Evolutionary conservation across 2,329 filamentous ascomycete genomes (phyloP), one percentile per base, ranked within the genome.

Genomic region (Trichoderma koningii): DNA sequence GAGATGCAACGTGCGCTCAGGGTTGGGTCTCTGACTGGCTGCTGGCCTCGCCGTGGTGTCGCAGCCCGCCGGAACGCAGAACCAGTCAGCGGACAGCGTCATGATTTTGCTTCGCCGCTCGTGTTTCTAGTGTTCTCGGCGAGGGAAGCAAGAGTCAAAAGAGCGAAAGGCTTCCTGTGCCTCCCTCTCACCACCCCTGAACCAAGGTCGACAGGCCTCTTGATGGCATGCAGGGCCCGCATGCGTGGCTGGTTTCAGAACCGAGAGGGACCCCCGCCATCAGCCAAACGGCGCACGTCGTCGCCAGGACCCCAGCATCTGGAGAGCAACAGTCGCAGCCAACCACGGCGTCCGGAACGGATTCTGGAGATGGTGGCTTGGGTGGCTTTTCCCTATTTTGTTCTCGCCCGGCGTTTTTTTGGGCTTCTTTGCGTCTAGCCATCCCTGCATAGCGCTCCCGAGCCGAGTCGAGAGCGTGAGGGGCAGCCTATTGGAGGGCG

Each of bases 161-260:
- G 38, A 6, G 42, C 23, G 21, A 42, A 14, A n/a, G n/a, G 52
- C 19, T 23, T 23, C 34, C 14, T 38, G 34, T 38, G 34, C 34
- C 34, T 38, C 34, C 34, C 34, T 38, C 34, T 38, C 34, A 38
- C 34, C 19, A 45, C 63, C 63, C 64, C 64, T 66, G 64, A 63
- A 55, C 64, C 51, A 66, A 48, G 59, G 34, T 10, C 34, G 34
- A 14, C 34, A 38, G 34, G 34, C 34, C 34, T 38, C 48, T 55
- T 10, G 41, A 63, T 63, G 59, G 59, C 50, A 66, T 63, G 64
- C 64, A 66, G 48, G 63, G 56, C 50, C 56, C 47, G 42, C 56
- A 34, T 19, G 23, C 23, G 52, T 64, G 59, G 57, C 64, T 66
- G 60, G 64, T 66, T 66, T 66, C 64, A 66, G 64, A 57, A 56